phyloP scores from a whole-genome alignment of 2,329 filamentous ascomycete species.

The Hymenoscyphus occultus region DNA sequence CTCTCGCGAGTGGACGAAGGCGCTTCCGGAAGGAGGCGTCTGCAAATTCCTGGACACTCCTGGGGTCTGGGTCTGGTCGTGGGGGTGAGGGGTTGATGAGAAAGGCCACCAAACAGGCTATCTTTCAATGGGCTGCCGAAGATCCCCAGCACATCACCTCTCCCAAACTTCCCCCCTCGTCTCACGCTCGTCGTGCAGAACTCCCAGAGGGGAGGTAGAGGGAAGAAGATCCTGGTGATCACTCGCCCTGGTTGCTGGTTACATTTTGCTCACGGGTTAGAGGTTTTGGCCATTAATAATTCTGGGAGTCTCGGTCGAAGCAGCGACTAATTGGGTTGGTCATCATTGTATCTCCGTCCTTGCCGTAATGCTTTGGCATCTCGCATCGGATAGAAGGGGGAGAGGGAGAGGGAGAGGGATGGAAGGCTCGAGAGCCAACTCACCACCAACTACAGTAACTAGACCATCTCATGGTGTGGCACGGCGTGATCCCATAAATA shows the following conservation, averaged over 20 bases:
- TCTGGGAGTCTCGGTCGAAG: neutral
- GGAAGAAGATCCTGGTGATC: neutral
- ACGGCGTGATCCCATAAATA: neutral
- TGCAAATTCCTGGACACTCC: neutral
- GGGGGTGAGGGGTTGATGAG: neutral
- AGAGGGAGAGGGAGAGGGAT: neutral
- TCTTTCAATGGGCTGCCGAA: neutral
- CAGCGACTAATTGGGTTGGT: too few relatives aligned
- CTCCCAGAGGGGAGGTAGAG: neutral
- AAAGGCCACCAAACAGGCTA: slow-evolving; percentile 4
- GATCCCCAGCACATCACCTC: neutral
- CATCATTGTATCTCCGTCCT: neutral
- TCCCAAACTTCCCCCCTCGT: neutral
- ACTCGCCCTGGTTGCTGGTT: neutral
- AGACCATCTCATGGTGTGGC: neutral
- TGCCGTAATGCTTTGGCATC: neutral
- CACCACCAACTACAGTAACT: neutral
- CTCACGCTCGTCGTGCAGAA: neutral
- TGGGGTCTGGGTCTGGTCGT: neutral
- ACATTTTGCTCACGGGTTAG: neutral
- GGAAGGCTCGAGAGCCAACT: neutral
- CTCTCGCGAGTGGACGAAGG: neutral
- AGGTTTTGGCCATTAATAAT: neutral
- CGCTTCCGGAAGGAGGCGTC: neutral
- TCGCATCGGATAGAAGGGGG: too few relatives aligned